These are phyloP conservation scores for Suillus hirtellus DNA, from an alignment of 768 basidiomycete genomes.

Conservation along the genomic window DNA sequence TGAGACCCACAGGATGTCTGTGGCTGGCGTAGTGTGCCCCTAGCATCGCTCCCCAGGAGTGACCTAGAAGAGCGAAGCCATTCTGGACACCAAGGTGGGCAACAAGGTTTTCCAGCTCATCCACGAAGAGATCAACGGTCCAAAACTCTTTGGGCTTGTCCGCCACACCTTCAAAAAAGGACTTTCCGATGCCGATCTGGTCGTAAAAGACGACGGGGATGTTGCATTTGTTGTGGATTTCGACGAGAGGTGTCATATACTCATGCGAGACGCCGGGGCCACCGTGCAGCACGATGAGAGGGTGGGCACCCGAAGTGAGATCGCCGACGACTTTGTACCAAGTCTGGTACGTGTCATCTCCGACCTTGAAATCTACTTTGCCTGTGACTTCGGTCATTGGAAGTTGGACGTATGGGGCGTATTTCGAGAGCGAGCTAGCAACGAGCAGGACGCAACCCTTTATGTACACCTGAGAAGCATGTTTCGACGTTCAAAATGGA, in stretches of 20 bases:
- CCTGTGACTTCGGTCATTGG: conserved; percentile 9
- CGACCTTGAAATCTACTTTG: conserved; percentile 4
- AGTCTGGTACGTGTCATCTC: conserved; percentile 35
- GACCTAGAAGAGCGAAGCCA: conserved; percentile 45
- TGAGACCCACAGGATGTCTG: conserved; percentile 35
- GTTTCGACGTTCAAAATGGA: neutral
- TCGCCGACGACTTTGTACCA: conserved; percentile 54
- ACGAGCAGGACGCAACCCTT: neutral
- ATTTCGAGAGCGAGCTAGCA: neutral
- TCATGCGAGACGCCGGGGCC: conserved; percentile 49
- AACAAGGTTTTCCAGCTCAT: conserved; percentile 49
- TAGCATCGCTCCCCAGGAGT: conserved; percentile 54
- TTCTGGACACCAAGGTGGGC: conserved; percentile 39
- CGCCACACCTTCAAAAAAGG: conserved; percentile 34
- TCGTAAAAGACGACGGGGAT: conserved; percentile 46
- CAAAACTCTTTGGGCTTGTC: conserved; percentile 36
- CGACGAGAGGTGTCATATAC: conserved; percentile 37
- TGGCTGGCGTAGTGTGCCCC: conserved; percentile 35
- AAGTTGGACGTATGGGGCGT: neutral
- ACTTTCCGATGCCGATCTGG: conserved; percentile 42
- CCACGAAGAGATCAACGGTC: conserved; percentile 48
- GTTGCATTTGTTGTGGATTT: conserved; percentile 22
- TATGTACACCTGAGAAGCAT: neutral
- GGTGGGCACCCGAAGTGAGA: conserved; percentile 36
- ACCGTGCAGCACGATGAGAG: conserved; percentile 54